Percentiles rank a stretch among this genome's conserved stretches.
Evolutionary conservation across 148 eudicot species (phyloP).

Genomic region (Rhododendron vialii): DNA sequence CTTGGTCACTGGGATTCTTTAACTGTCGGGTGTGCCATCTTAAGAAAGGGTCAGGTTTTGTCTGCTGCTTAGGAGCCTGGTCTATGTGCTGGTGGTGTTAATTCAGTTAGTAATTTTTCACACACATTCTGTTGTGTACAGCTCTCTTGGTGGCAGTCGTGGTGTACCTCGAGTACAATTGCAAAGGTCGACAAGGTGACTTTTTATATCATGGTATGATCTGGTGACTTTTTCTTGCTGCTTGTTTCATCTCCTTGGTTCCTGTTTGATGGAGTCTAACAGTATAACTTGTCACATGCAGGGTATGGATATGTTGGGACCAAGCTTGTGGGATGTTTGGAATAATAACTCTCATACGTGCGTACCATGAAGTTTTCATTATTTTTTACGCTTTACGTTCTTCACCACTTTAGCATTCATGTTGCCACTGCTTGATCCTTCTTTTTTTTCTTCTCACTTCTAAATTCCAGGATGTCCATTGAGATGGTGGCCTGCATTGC

Average conservation of each 20-base stretch:
- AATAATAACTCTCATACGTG: slow-evolving; percentile 53
- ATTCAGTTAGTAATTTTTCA: neutral
- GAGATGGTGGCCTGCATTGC: slow-evolving; percentile 89
- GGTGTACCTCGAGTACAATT: slow-evolving; percentile 75
- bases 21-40: too few relatives aligned
- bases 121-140: slow-evolving; percentile 13
- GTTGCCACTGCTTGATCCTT: neutral
- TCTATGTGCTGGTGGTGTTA: too few relatives aligned
- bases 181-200: slow-evolving; percentile 67
- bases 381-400: neutral
- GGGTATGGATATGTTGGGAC: slow-evolving; percentile 88
- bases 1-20: too few relatives aligned
- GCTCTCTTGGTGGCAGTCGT: slow-evolving; percentile 70
- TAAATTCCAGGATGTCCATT: slow-evolving; percentile 59
- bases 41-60: too few relatives aligned
- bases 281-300: slow-evolving; percentile 21
- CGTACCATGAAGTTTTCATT: slow-evolving; percentile 9
- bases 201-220: slow-evolving; percentile 64
- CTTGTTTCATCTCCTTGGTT: neutral
- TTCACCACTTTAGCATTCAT: neutral
- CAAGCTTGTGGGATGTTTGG: slow-evolving; percentile 92
- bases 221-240: neutral
- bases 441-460: neutral
- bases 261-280: neutral
- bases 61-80: too few relatives aligned